phyloP scores from a whole-genome alignment of 345 rosid genomes.

The Citrus glauca region DNA sequence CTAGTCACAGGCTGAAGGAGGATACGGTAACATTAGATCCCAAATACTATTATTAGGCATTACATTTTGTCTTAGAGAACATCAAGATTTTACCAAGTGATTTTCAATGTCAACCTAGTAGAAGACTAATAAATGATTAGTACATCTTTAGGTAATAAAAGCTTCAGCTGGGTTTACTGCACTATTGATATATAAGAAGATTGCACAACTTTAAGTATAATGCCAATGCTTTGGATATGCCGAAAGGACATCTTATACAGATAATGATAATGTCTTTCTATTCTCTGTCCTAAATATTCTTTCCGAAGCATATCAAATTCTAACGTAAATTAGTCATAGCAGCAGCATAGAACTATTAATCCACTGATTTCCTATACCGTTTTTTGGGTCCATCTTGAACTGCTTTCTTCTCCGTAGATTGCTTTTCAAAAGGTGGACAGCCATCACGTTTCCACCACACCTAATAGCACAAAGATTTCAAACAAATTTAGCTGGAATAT shows the following conservation, averaged over 20 bases:
- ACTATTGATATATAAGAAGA: background rate
- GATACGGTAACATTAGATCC: background rate
- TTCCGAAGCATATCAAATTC: background rate
- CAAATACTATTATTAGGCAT: background rate
- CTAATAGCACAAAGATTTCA: conserved; percentile 34
- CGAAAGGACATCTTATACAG: background rate
- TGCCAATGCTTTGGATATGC: background rate
- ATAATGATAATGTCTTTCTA: background rate
- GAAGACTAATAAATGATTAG: background rate
- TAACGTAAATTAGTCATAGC: background rate
- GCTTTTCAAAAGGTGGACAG: conserved; percentile 94
- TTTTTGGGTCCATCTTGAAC: conserved; percentile 62
- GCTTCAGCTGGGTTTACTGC: background rate
- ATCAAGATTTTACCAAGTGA: too few species aligned
- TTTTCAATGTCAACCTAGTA: background rate
- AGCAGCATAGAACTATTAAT: background rate
- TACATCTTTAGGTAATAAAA: background rate
- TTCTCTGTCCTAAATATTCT: background rate
- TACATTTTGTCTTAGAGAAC: too few species aligned
- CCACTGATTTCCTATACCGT: conserved; percentile 46
- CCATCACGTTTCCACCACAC: conserved; percentile 99
- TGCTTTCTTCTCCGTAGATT: conserved; percentile 60
- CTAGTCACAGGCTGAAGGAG: background rate
- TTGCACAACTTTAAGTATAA: background rate
- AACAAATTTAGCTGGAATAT: conserved; percentile 6